phyloP scores from a whole-genome alignment of 129 eudicot genomes.

The Saussurea involucrata region DNA sequence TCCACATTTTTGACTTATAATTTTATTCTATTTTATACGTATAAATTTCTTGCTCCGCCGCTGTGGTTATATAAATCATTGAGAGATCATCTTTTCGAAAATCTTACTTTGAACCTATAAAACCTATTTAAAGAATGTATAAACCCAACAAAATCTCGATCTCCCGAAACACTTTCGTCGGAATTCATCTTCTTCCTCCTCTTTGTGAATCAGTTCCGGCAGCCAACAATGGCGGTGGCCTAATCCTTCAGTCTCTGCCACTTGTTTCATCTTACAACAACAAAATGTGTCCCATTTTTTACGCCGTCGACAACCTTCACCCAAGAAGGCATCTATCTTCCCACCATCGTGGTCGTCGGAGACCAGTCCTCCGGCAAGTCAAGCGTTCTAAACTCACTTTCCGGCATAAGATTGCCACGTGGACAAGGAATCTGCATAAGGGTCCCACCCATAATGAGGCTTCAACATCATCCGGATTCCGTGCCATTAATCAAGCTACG shows the following conservation, averaged over 20 bases:
- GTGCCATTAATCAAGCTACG: slow-evolving; percentile 29
- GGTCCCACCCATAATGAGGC: slow-evolving; percentile 42
- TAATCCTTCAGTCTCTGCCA: too few relatives aligned
- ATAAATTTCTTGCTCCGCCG: too few relatives aligned
- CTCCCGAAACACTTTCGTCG: too few relatives aligned
- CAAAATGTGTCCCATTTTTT: slow-evolving; percentile 42
- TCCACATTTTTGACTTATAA: too few relatives aligned
- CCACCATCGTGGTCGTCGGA: slow-evolving; percentile 48
- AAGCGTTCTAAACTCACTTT: slow-evolving; percentile 42
- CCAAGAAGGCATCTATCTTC: slow-evolving; percentile 49
- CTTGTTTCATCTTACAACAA: slow-evolving; percentile 33
- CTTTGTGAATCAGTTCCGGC: neutral
- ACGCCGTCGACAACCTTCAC: slow-evolving; percentile 42
- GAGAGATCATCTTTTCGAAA: too few relatives aligned
- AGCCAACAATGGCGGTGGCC: too few relatives aligned
- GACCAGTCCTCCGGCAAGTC: slow-evolving; percentile 56
- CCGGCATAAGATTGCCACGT: slow-evolving; percentile 47
- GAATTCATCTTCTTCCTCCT: too few relatives aligned
- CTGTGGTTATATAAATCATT: too few relatives aligned
- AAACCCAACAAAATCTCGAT: too few relatives aligned
- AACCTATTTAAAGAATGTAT: too few relatives aligned
- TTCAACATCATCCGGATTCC: slow-evolving; percentile 14
- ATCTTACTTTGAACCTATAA: too few relatives aligned
- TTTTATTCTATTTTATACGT: too few relatives aligned
- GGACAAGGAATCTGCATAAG: slow-evolving; percentile 43